phyloP scores from a whole-genome alignment of 805 yeast species.

The Candida chauliodis region DNA sequence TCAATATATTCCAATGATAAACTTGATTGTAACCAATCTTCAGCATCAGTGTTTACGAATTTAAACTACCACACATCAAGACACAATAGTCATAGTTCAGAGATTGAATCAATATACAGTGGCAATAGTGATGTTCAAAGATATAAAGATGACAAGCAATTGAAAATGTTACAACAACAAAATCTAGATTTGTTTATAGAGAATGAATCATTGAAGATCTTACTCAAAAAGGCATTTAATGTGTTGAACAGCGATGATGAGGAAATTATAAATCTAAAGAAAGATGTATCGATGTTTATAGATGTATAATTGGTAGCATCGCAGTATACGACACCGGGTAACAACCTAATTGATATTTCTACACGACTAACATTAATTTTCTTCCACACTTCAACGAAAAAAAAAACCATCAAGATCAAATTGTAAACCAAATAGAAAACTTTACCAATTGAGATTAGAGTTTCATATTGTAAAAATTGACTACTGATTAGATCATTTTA shows the following conservation, averaged over 20 bases:
- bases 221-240: conserved; percentile 22
- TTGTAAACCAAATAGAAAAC: too few relatives aligned
- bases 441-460: too few relatives aligned
- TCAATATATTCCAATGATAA: conserved; percentile 8
- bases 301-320: too few relatives aligned
- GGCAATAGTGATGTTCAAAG: conserved; percentile 14
- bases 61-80: not conserved
- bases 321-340: conserved; percentile 3
- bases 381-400: not conserved
- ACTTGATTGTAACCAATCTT: conserved; percentile 7
- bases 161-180: conserved; percentile 1
- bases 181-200: conserved; percentile 16
- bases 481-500: conserved; percentile 38
- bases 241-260: not conserved
- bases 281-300: conserved; percentile 2
- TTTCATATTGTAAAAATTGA: too few relatives aligned
- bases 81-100: conserved; percentile 11
- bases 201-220: conserved; percentile 22
- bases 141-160: conserved; percentile 9
- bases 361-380: conserved; percentile 3
- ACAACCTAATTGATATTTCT: not conserved
- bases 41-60: conserved; percentile 14
- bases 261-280: not conserved
- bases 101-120: conserved; percentile 28
- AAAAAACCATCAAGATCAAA: too few relatives aligned